A percentile compares a stretch with the other conserved stretches of the same genome.
Evolutionary conservation across 2,329 filamentous ascomycete species (phyloP).

Genomic region (Aspergillus melleus): DNA sequence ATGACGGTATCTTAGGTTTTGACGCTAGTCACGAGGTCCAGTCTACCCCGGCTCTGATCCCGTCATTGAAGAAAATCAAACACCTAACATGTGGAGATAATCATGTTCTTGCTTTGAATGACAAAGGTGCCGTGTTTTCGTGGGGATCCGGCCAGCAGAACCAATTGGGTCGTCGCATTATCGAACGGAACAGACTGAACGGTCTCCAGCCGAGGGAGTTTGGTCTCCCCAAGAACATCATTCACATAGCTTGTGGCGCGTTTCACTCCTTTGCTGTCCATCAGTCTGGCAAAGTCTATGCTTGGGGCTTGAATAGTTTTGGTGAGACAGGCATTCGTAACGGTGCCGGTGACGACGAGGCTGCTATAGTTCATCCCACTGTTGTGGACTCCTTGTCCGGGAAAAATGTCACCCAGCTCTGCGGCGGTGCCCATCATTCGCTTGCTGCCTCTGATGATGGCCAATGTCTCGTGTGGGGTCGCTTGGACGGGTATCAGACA

Average conservation of each 20-base stretch:
- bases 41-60: conserved; percentile 47
- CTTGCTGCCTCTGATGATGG: conserved; percentile 55
- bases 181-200: conserved; percentile 58
- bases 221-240: conserved; percentile 59
- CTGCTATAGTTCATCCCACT: conserved; percentile 70
- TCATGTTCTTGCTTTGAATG: conserved; percentile 59
- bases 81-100: conserved; percentile 58
- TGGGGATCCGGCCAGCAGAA: conserved; percentile 70
- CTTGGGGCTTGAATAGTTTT: conserved; percentile 87
- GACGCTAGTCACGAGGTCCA: conserved; percentile 48
- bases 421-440: conserved; percentile 76
- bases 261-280: conserved; percentile 80
- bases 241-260: conserved; percentile 66
- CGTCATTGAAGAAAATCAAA: conserved; percentile 55
- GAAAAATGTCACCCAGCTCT: conserved; percentile 66
- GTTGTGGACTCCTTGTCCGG: conserved; percentile 65
- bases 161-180: conserved; percentile 65
- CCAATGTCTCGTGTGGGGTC: conserved; percentile 61
- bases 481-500: conserved; percentile 60
- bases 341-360: conserved; percentile 66
- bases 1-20: conserved; percentile 64
- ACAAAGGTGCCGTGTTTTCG: conserved; percentile 59
- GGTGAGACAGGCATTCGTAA: conserved; percentile 71
- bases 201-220: conserved; percentile 59
- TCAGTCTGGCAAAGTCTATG: conserved; percentile 68